Conservation (phyloP, 129 eudicot genomes). For the Mikania micrantha region DNA sequence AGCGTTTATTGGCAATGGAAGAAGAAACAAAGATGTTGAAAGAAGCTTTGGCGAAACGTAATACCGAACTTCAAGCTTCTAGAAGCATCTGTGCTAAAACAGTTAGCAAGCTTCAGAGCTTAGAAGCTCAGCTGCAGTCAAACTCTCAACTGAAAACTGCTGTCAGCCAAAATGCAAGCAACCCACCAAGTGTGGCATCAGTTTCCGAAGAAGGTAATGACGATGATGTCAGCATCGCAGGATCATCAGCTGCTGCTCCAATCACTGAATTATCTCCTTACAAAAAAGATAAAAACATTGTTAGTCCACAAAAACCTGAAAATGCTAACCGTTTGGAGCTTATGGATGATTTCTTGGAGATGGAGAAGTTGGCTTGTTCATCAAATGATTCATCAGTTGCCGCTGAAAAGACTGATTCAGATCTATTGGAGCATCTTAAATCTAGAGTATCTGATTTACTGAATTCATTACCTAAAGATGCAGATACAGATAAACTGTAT, state of each 20-base stretch:
- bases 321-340: slow-evolving; percentile 62
- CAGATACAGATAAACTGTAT: slow-evolving; percentile 35
- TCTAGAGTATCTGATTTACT: slow-evolving; percentile 44
- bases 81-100: slow-evolving; percentile 86
- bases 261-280: slow-evolving; percentile 52
- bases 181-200: slow-evolving; percentile 68
- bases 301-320: slow-evolving; percentile 49
- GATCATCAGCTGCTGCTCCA: slow-evolving; percentile 69
- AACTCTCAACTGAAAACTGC: slow-evolving; percentile 35
- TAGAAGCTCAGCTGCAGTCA: slow-evolving; percentile 62
- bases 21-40: slow-evolving; percentile 97
- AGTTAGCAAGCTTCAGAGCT: slow-evolving; percentile 70
- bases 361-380: slow-evolving; percentile 83
- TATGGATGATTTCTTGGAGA: slow-evolving; percentile 96
- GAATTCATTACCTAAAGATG: slow-evolving; percentile 42
- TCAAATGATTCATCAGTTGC: slow-evolving; percentile 40
- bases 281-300: slow-evolving; percentile 54
- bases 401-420: slow-evolving; percentile 21
- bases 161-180: slow-evolving; percentile 39
- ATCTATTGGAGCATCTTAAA: slow-evolving; percentile 20
- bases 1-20: slow-evolving; percentile 67
- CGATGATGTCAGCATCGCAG: slow-evolving; percentile 68
- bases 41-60: slow-evolving; percentile 91
- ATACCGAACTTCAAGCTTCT: slow-evolving; percentile 82
- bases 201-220: slow-evolving; percentile 85